phyloP scores from a whole-genome alignment of 1,284 basidiomycete genomes.

The Lentinula novae-zelandiae region DNA sequence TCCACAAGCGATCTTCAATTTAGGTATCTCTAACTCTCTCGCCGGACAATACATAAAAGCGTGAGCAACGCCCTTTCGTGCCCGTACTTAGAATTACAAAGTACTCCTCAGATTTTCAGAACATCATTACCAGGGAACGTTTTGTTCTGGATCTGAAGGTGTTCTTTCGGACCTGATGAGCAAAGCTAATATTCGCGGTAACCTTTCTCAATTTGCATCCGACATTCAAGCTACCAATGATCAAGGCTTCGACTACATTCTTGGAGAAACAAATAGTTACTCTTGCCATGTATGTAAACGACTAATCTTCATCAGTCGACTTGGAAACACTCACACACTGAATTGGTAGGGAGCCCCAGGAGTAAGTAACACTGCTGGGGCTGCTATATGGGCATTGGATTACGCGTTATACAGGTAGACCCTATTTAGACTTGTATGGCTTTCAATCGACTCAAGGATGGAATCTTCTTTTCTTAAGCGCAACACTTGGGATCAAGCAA shows the following conservation, averaged over 20 bases:
- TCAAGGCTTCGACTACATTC: constrained; percentile 50
- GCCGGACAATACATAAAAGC: constrained; percentile 21
- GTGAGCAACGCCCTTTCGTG: constrained; percentile 23
- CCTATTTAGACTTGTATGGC: neutral
- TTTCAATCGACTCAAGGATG: no score
- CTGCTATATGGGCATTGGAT: constrained; percentile 66
- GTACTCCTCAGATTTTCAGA: constrained; percentile 50
- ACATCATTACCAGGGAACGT: constrained; percentile 55
- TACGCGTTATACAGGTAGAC: constrained; percentile 52
- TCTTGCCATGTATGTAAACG: constrained; percentile 36
- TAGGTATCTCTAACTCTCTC: constrained; percentile 7
- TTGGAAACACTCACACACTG: neutral
- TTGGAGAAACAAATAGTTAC: constrained; percentile 59
- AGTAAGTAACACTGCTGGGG: constrained; percentile 69
- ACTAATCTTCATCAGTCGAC: neutral
- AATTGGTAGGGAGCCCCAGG: constrained; percentile 16
- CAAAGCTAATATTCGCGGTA: constrained; percentile 54
- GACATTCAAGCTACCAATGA: constrained; percentile 47
- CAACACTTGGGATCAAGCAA: constrained; percentile 26
- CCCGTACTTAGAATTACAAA: neutral
- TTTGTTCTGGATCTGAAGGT: constrained; percentile 40
- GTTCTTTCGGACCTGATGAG: constrained; percentile 47
- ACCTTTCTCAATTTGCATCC: constrained; percentile 44
- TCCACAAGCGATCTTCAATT: constrained; percentile 6
- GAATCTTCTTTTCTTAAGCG: neutral